These are phyloP conservation scores for Mycosphaerelloides madeirae DNA, from an alignment of 2,329 filamentous ascomycete species.

Conservation along the genomic window DNA sequence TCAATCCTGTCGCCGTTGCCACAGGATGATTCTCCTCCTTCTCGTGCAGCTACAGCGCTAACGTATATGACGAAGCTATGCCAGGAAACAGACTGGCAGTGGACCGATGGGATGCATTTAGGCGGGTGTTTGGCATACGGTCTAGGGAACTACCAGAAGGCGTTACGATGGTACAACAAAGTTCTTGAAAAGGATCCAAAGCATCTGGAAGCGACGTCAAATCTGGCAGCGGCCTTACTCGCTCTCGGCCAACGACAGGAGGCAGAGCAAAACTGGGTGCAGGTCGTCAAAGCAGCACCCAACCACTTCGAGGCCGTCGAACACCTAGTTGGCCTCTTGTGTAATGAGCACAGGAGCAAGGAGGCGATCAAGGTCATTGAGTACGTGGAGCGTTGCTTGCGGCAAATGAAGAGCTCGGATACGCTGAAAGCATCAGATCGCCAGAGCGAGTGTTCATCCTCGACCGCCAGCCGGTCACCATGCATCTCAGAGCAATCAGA, in stretches of 20 bases:
- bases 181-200: constrained; percentile 56
- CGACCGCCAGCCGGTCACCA: constrained; percentile 50
- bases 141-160: constrained; percentile 74
- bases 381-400: constrained; percentile 71
- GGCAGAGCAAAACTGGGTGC: constrained; percentile 79
- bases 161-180: constrained; percentile 68
- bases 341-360: constrained; percentile 70
- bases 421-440: constrained; percentile 48
- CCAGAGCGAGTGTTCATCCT: constrained; percentile 55
- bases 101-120: constrained; percentile 88
- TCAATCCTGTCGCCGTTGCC: constrained; percentile 30
- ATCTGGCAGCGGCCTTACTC: constrained; percentile 82
- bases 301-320: constrained; percentile 93
- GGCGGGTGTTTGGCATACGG: constrained; percentile 91
- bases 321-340: constrained; percentile 83
- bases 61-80: constrained; percentile 70
- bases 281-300: constrained; percentile 75
- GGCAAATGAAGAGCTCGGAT: constrained; percentile 44
- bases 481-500: constrained; percentile 54
- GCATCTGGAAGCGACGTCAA: constrained; percentile 90
- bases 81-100: constrained; percentile 75
- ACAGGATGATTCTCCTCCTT: constrained; percentile 35
- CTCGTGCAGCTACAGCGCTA: constrained; percentile 62
- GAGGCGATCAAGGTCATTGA: constrained; percentile 86
- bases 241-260: constrained; percentile 77